A percentile compares a stretch with the other conserved stretches of the same genome.
These are phyloP conservation scores for Blumeriella jaapii DNA, from an alignment of 2,329 filamentous ascomycete genomes.

Conservation along the genomic window DNA sequence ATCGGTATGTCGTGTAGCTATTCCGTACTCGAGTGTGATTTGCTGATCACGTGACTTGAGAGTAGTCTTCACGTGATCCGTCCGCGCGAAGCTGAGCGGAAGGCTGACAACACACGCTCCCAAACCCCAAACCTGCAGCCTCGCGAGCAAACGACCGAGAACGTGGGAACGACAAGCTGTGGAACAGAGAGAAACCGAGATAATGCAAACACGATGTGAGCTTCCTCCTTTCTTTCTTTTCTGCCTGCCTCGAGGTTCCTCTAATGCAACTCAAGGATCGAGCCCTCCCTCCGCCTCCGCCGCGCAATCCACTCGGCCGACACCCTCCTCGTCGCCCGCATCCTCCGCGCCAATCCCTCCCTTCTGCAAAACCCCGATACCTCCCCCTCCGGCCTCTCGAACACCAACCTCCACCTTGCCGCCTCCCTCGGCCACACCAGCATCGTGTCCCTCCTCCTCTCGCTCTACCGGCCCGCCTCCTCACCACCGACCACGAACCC, in stretches of 20 bases:
- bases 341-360: slow-evolving; percentile 59
- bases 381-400: slow-evolving; percentile 51
- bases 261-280: slow-evolving; percentile 46
- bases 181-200: background rate
- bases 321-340: slow-evolving; percentile 59
- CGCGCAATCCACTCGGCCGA: slow-evolving; percentile 71
- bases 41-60: too few relatives aligned
- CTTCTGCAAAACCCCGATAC: slow-evolving; percentile 72
- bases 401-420: slow-evolving; percentile 75
- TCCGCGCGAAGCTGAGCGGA: background rate
- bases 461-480: slow-evolving; percentile 45
- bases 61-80: too few relatives aligned
- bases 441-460: slow-evolving; percentile 59
- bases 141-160: background rate
- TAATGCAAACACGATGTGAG: slow-evolving; percentile 12
- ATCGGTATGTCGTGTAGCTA: too few relatives aligned
- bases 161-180: background rate
- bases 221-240: background rate
- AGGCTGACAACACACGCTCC: background rate
- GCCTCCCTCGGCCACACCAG: slow-evolving; percentile 58
- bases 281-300: slow-evolving; percentile 63
- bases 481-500: slow-evolving; percentile 4
- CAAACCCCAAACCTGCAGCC: too few relatives aligned
- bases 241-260: background rate
- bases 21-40: too few relatives aligned